Base-by-base conservation (phyloP, 352 stramenopile species). In the Globisporangium echinulatum region DNA sequence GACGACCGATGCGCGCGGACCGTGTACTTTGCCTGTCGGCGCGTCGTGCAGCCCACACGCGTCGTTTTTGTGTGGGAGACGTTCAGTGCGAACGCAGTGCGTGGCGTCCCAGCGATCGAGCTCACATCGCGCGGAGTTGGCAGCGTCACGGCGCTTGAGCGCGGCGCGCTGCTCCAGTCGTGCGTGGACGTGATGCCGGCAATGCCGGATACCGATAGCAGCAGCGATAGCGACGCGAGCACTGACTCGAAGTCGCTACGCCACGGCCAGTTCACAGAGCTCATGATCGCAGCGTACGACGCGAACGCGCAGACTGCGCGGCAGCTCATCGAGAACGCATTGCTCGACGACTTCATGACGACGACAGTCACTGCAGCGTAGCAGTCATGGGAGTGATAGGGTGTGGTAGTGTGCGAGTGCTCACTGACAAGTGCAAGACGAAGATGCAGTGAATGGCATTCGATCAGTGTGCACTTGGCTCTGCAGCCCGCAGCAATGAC, bases 311-410 rank as follows among this genome's bases (percentile, higher is more conserved):
- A 54, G 52, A 54, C 42, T 13, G 37, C 37, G 42, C 37, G 38
- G 2, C 58, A 59, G 14, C 10, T 25, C n/a, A 59, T 64, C 38
- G 58, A 63, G 43, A 63, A 63, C 36, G 52, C 52, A 36, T 46
- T 63, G 11, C n/a, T 62, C 17, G 56, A 62, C 39, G 14, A 50
- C 10, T 25, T 49, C 7, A 36, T 50, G 3, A 19, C 3, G 1
- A 33, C 25, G 25, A 33, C 25, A 3, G 25, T 33, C 25, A 33
- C 25, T 33, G 25, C 25, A 3, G 25, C 25, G 25, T 33, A 33
- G 25, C 25, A 33, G 25, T 33, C 25, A 1, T 33, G 25, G 25
- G 25, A 33, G 25, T 33, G 25, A 33, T 33, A 33, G 25, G 25
- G 25, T 33, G 25, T 33, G 25, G 25, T 33, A 33, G 25, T 33